A percentile compares a stretch with the other conserved stretches of the same genome.
These are phyloP conservation scores for Yamadazyma diospyri DNA, from an alignment of 1,139 yeast species.

Conservation along the genomic window DNA sequence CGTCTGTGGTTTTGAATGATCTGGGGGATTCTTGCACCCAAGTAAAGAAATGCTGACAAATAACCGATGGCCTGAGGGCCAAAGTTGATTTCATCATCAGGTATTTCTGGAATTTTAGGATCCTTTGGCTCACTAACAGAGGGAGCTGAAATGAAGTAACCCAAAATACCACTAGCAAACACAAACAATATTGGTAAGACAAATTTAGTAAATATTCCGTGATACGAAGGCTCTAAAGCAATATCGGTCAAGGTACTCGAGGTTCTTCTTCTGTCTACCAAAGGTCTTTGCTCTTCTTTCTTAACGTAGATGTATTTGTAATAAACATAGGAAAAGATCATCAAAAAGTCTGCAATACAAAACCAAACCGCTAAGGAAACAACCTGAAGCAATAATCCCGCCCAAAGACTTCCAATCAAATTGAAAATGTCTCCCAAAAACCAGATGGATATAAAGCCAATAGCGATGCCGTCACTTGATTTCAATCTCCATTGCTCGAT, in stretches of 20 bases:
- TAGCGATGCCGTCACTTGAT: conserved; percentile 76
- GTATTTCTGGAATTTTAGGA: conserved; percentile 11
- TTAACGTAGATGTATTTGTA: conserved; percentile 41
- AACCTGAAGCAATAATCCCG: conserved; percentile 66
- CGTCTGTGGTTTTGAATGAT: conserved; percentile 66
- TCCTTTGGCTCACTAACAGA: conserved; percentile 7
- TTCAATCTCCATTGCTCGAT: conserved; percentile 79
- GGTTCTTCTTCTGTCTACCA: conserved; percentile 32
- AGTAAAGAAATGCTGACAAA: conserved; percentile 62
- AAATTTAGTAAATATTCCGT: conserved; percentile 48
- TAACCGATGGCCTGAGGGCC: conserved; percentile 76
- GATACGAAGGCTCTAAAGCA: conserved; percentile 40
- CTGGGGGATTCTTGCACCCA: conserved; percentile 80
- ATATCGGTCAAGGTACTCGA: conserved; percentile 44
- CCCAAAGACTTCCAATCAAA: conserved; percentile 69
- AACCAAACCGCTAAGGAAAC: conserved; percentile 71
- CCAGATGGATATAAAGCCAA: conserved; percentile 70
- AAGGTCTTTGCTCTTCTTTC: conserved; percentile 19
- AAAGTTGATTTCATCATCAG: conserved; percentile 22
- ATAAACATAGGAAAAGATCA: conserved; percentile 61
- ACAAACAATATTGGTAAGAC: conserved; percentile 63
- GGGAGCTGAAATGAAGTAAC: conserved; percentile 49
- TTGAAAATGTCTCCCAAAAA: conserved; percentile 70
- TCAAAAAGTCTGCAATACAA: conserved; percentile 62
- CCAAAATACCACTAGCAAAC: conserved; percentile 62